Base-by-base conservation (phyloP, 2,329 filamentous ascomycete species). In the Emergomyces orientalis region DNA sequence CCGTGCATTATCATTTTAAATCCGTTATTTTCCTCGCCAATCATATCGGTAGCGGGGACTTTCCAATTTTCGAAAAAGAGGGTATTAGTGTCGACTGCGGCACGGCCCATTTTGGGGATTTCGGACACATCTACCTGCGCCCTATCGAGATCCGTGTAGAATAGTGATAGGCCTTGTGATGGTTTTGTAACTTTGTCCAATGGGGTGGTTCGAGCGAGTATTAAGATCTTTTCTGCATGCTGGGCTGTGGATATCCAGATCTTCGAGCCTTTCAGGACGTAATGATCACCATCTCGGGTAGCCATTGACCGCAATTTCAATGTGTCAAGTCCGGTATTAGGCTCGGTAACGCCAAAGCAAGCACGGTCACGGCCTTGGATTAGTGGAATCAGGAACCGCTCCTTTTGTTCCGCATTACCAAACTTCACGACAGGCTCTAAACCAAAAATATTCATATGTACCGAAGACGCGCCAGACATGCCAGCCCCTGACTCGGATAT, bases 291-390 rank as follows among this genome's bases (percentile, higher is more conserved):
- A n/a, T 74, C 69, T 1, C 90, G 90, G 5, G 88, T 91, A 80
- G 96, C 91, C 90, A 96, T 92, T 45, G 88, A 89, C 62, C 77
- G 73, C 25, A 80, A 63, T 39, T 74, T 75, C 17, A 91, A 91
- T 5, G 91, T 91, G 72, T 96, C 91, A 63, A 89, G 94, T 63
- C 91, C 91, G 73, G 96, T 91, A 75, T 96, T 95, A 62, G 91
- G 91, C 76, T 96, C 91, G 1, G 91, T 96, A 70, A 96, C 77
- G 27, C 91, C 91, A 77, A 96, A 96, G 67, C 89, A 91, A 47
- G 91, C 91, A 2, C 95, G 77, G 4, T 93, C 76, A 72, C 90
- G 88, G 17, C 91, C 91, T 74, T 89, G 89, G 39, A 91, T 91
- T 82, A 96, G 86, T 19, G 82, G 79, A 0, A 90, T 90, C 17